Evolutionary conservation across 495 filamentous ascomycete species (phyloP).

Genomic region (Melanomma pulvis-pyrius): DNA sequence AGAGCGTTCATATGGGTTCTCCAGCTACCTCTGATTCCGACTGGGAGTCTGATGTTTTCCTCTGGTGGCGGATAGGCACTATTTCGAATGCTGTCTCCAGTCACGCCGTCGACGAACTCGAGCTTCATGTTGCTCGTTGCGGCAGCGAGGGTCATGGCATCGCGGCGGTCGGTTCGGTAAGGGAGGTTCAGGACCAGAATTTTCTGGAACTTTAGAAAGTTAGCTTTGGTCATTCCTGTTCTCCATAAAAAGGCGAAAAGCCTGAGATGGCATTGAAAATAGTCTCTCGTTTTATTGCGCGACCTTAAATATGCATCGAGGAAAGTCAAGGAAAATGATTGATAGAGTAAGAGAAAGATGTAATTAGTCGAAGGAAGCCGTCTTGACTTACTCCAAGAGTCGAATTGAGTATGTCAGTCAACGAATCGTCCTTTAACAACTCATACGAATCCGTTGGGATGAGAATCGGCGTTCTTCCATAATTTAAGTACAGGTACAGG

Average conservation of each 20-base stretch:
- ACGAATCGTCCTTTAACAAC: conserved; percentile 24
- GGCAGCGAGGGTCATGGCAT: conserved; percentile 31
- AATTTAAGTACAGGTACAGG: conserved; percentile 25
- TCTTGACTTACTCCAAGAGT: conserved; percentile 32
- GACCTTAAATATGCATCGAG: neutral
- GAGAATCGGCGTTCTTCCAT: conserved; percentile 13
- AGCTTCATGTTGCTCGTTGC: conserved; percentile 31
- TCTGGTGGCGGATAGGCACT: conserved; percentile 31
- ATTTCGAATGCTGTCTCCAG: conserved; percentile 23
- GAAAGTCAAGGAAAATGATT: neutral
- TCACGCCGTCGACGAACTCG: conserved; percentile 34
- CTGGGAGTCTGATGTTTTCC: conserved; percentile 25
- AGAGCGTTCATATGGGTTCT: conserved; percentile 35
- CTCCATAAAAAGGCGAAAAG: neutral
- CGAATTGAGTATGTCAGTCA: conserved; percentile 33
- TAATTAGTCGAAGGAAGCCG: neutral
- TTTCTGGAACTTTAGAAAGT: conserved; percentile 33
- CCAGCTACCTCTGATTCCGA: conserved; percentile 33
- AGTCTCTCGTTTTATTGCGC: neutral
- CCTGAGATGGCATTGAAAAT: neutral
- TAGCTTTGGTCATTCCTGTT: neutral
- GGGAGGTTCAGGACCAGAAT: conserved; percentile 33
- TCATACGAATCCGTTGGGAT: conserved; percentile 29
- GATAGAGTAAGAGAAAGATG: neutral
- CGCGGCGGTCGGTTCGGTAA: conserved; percentile 30